These are phyloP conservation scores for Gossypium laxum DNA, from an alignment of 441 rosid genomes.

Conservation along the genomic window DNA sequence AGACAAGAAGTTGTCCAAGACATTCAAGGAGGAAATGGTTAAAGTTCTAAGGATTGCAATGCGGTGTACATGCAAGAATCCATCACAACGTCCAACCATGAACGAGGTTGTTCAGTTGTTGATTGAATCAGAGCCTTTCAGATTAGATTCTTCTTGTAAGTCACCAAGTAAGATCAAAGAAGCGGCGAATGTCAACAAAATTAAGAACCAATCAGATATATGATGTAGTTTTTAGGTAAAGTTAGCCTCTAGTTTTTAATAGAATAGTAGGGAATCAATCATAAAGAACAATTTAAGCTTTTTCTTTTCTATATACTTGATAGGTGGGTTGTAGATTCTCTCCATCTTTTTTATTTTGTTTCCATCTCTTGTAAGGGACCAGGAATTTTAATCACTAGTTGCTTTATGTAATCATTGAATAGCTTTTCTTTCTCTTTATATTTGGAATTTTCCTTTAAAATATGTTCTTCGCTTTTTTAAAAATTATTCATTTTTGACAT, in stretches of 20 bases:
- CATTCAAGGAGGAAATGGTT: constrained; percentile 59
- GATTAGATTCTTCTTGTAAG: constrained; percentile 34
- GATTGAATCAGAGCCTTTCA: constrained; percentile 54
- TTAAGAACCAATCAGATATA: constrained; percentile 32
- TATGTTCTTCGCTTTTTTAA: background rate
- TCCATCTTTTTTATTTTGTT: constrained; percentile 17
- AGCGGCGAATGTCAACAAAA: constrained; percentile 30
- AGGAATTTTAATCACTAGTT: constrained; percentile 24
- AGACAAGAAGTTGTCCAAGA: constrained; percentile 52
- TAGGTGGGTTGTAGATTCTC: constrained; percentile 29
- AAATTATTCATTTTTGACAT: too few species aligned
- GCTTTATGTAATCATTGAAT: constrained; percentile 44
- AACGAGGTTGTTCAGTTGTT: constrained; percentile 75
- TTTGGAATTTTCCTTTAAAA: background rate
- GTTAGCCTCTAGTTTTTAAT: background rate
- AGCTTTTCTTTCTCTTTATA: constrained; percentile 21
- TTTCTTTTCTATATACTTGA: background rate
- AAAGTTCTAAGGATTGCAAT: constrained; percentile 64
- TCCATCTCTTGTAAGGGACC: constrained; percentile 19
- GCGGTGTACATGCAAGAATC: constrained; percentile 52
- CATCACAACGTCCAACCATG: constrained; percentile 75
- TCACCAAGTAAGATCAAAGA: constrained; percentile 46
- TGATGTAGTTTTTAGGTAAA: constrained; percentile 18
- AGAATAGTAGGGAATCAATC: constrained; percentile 20
- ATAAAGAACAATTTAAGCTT: constrained; percentile 14